Conservation (phyloP, 2,329 filamentous ascomycete species). For the Sporothrix curviconia region DNA sequence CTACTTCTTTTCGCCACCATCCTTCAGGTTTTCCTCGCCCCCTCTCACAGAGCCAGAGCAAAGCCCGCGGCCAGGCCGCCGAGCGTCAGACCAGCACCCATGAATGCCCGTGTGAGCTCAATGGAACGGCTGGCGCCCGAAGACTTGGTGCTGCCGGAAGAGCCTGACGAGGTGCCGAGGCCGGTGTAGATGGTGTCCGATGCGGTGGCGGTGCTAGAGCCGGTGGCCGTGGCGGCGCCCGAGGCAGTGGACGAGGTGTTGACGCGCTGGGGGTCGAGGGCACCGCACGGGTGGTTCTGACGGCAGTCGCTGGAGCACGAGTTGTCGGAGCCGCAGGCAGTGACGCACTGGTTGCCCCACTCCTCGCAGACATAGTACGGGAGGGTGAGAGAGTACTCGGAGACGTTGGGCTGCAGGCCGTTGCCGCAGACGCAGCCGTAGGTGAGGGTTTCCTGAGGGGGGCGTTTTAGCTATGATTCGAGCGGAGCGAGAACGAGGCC, state of each 20-base stretch:
- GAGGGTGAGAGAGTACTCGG: slow-evolving; percentile 70
- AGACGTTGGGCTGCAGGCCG: slow-evolving; percentile 60
- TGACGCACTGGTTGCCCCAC: slow-evolving; percentile 64
- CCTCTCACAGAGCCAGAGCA: slow-evolving; percentile 36
- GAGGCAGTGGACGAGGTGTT: slow-evolving; percentile 48
- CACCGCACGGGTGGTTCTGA: slow-evolving; percentile 65
- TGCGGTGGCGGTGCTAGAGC: slow-evolving; percentile 24
- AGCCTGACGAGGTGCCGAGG: slow-evolving; percentile 18
- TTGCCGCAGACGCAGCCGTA: slow-evolving; percentile 68
- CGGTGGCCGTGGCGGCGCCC: slow-evolving; percentile 33
- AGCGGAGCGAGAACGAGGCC: background rate
- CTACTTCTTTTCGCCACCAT: no score
- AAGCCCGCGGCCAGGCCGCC: slow-evolving; percentile 25
- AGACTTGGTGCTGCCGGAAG: slow-evolving; percentile 1
- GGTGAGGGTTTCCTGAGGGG: slow-evolving; percentile 47
- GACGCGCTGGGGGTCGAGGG: slow-evolving; percentile 52
- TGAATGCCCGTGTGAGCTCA: slow-evolving; percentile 28
- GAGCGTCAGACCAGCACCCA: slow-evolving; percentile 21
- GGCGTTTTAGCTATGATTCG: background rate
- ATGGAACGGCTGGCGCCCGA: slow-evolving; percentile 17
- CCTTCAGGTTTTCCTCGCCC: no score
- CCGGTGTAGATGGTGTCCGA: slow-evolving; percentile 33
- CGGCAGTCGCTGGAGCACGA: slow-evolving; percentile 57
- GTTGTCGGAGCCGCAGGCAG: slow-evolving; percentile 45
- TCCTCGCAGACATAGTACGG: slow-evolving; percentile 71